Evolutionary conservation across 305 asterid genomes (phyloP).

Genomic region (Fraxinus dipetala): DNA sequence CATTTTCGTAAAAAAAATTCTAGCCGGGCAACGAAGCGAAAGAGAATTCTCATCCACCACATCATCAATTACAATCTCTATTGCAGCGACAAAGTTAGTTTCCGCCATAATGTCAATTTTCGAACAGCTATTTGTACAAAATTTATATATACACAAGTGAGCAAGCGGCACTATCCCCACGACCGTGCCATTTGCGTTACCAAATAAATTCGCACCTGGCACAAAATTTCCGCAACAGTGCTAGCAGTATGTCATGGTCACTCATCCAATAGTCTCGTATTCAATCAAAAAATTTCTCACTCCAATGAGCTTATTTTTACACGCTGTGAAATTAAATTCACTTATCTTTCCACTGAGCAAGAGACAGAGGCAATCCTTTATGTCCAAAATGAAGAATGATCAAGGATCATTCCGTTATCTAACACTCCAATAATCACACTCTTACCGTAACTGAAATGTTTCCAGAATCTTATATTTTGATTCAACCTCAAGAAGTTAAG

Average conservation of each 20-base stretch:
- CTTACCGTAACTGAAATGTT: conserved; percentile 39
- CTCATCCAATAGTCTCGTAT: conserved; percentile 24
- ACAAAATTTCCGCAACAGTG: conserved; percentile 49
- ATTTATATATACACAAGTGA: conserved; percentile 50
- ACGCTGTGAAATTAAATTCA: conserved; percentile 25
- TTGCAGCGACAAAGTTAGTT: background rate
- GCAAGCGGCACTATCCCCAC: conserved; percentile 52
- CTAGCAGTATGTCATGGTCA: conserved; percentile 45
- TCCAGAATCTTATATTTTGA: conserved; percentile 42
- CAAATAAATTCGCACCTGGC: conserved; percentile 35
- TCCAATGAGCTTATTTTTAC: conserved; percentile 59
- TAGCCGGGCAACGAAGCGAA: conserved; percentile 30
- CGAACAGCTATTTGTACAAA: conserved; percentile 14
- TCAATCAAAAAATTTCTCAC: conserved; percentile 32
- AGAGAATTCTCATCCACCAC: conserved; percentile 51
- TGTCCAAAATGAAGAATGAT: conserved; percentile 55
- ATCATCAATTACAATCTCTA: conserved; percentile 50
- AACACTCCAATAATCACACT: conserved; percentile 51
- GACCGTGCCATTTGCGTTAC: conserved; percentile 51
- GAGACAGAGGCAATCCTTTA: conserved; percentile 51
- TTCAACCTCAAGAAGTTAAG: conserved; percentile 50
- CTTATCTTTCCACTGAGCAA: conserved; percentile 48
- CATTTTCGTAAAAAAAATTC: background rate
- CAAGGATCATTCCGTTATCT: conserved; percentile 44
- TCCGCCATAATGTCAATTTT: conserved; percentile 41